A percentile compares a stretch with the other conserved stretches of the same genome.
Conservation (phyloP, 2,329 filamentous ascomycete species). For the Neospermospora avenae region DNA sequence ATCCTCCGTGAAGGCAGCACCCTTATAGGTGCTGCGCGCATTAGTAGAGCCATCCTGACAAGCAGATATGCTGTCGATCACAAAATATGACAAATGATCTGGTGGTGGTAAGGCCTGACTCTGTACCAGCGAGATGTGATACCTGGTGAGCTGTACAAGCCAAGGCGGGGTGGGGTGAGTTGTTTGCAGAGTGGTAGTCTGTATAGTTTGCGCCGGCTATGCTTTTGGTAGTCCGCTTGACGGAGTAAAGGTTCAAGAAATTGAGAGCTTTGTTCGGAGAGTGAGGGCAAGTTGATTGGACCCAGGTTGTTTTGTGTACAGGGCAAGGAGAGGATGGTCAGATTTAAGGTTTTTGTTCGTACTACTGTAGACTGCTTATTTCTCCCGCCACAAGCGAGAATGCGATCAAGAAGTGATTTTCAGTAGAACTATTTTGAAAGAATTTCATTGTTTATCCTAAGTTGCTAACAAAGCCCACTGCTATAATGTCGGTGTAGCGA, state of each 20-base stretch:
- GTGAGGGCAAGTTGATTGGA: neutral
- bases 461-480: too few species aligned
- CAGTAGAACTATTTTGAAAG: too few species aligned
- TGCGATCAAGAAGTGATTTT: neutral
- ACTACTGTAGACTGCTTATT: slow-evolving; percentile 1
- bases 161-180: neutral
- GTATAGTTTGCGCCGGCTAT: neutral
- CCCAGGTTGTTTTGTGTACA: neutral
- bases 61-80: neutral
- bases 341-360: neutral
- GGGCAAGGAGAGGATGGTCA: neutral
- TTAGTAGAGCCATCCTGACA: slow-evolving; percentile 3
- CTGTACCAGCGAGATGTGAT: neutral
- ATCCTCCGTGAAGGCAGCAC: neutral
- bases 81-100: neutral
- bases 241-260: neutral
- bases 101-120: neutral
- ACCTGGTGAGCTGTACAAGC: neutral
- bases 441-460: too few species aligned
- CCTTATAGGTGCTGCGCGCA: slow-evolving; percentile 5
- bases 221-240: neutral
- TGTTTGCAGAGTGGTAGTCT: neutral
- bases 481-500: neutral
- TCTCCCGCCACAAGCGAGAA: neutral
- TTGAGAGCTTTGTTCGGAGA: neutral